Evolutionary conservation across 2,329 filamentous ascomycete genomes (phyloP).

Genomic region (Rhinocladiella similis): DNA sequence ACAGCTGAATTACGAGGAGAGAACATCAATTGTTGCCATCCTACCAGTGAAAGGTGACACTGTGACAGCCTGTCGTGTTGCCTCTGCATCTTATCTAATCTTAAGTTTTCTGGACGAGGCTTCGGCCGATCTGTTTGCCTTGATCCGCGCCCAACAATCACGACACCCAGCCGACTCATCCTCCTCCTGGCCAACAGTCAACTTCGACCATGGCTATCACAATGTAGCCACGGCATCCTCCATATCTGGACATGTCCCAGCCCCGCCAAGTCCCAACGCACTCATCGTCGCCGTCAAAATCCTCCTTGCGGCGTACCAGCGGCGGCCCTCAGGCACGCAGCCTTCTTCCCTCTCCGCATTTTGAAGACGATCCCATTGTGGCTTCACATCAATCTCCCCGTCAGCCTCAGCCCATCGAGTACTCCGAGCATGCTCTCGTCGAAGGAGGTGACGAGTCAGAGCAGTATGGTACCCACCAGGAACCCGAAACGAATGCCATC

Average conservation of each 20-base stretch:
- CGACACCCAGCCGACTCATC: background rate
- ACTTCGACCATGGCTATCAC: conserved; percentile 5
- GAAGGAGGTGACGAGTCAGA: conserved; percentile 14
- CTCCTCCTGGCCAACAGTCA: background rate
- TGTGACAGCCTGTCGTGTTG: background rate
- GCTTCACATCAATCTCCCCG: conserved; percentile 9
- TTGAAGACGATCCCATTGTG: conserved; percentile 25
- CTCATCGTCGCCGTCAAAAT: conserved; percentile 29
- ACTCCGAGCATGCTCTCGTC: conserved; percentile 21
- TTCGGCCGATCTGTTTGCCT: background rate
- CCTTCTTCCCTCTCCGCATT: conserved; percentile 26
- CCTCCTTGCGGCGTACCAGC: conserved; percentile 25
- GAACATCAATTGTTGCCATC: too few species aligned
- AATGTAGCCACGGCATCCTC: conserved; percentile 4
- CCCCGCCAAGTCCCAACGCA: conserved; percentile 23
- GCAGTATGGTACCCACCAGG: conserved; percentile 14
- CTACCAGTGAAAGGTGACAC: too few species aligned
- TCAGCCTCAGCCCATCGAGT: conserved; percentile 2
- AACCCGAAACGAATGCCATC: conserved; percentile 15
- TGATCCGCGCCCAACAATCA: background rate
- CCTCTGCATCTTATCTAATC: background rate
- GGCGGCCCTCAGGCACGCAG: conserved; percentile 15
- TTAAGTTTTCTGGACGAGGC: background rate
- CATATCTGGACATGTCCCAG: conserved; percentile 22
- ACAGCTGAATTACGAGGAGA: too few species aligned